Conservation (phyloP, 257 asterid species). For the Asclepias syriaca region DNA sequence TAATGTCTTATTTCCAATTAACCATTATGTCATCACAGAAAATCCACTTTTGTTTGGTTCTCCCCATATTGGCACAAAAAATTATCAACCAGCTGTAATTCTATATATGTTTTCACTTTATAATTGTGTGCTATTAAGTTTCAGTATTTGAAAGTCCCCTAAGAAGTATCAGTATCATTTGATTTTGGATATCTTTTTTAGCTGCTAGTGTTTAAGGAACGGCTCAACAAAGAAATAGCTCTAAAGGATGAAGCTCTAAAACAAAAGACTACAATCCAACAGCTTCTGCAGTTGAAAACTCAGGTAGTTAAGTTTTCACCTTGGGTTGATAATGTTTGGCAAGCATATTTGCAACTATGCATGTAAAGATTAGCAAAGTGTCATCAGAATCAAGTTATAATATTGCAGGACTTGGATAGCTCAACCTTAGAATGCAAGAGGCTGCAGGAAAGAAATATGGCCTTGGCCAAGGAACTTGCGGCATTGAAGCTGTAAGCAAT, state of each 20-base stretch:
- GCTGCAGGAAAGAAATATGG: slow-evolving; percentile 64
- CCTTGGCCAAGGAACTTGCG: slow-evolving; percentile 93
- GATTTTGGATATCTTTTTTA: slow-evolving; percentile 13
- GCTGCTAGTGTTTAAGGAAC: slow-evolving; percentile 53
- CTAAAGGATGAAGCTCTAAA: slow-evolving; percentile 55
- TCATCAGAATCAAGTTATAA: background rate
- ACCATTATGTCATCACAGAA: background rate
- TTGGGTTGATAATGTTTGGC: slow-evolving; percentile 4
- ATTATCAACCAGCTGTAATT: background rate
- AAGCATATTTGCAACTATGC: background rate
- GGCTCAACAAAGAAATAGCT: slow-evolving; percentile 49
- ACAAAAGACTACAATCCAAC: slow-evolving; percentile 41
- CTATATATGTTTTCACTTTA: background rate
- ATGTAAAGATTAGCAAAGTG: background rate
- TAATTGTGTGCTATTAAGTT: background rate
- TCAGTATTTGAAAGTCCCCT: background rate
- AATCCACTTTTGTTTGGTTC: background rate
- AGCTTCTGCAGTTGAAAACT: slow-evolving; percentile 57
- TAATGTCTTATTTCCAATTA: background rate
- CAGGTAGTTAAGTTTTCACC: slow-evolving; percentile 40
- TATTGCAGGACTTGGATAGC: slow-evolving; percentile 59
- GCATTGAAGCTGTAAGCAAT: slow-evolving; percentile 70
- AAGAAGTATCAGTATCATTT: background rate
- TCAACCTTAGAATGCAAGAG: slow-evolving; percentile 53
- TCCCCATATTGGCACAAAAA: background rate